Evolutionary conservation across 2,329 filamentous ascomycete species (phyloP), one percentile per base, ranked within the genome.

Genomic region (Phaeoacremonium minimum): DNA sequence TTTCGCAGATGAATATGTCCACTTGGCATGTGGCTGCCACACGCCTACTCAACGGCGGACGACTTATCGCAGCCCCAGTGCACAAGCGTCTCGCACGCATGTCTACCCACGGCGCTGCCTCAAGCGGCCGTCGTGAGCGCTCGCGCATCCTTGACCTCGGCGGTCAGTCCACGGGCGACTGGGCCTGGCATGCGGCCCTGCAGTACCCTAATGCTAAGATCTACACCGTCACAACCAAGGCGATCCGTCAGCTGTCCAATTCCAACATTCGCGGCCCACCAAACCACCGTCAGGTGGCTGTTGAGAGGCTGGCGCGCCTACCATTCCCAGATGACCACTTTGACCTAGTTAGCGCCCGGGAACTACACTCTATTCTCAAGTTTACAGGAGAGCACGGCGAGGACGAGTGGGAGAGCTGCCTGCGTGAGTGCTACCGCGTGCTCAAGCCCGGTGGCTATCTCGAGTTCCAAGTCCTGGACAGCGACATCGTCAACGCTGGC

Each of bases 381-480:
- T 80, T 83, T 28, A 71, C 75, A 18, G 74, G 71, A 18, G 76
- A 82, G 51, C 77, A 85, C 46, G 74, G 76, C 28, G 69, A 79
- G 40, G 88, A 97, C 53, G 91, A 97, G 63, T 96, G 90, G 74
- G 87, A 94, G 55, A 73, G 82, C 33, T 93, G 87, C 43, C 72
- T 97, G 7, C 71, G 70, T 35, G 93, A 98, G 65, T 94, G 89
- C 58, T 81, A 87, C 67, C 88, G 93, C 41, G 84, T 94, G 40
- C 80, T 96, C 48, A 95, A 95, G 66, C 90, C 91, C 1, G 89
- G 88, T 34, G 93, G 93, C 19, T 91, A 91, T 59, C 69, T 98
- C 40, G 93, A 98, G 55, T 98, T 93, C 65, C 83, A 80, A 44
- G 66, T 97, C 30, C 77, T 97, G 49, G 93, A 98, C 59, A 85